phyloP scores from a whole-genome alignment of 768 basidiomycete species.

The Butyriboletus loyo region DNA sequence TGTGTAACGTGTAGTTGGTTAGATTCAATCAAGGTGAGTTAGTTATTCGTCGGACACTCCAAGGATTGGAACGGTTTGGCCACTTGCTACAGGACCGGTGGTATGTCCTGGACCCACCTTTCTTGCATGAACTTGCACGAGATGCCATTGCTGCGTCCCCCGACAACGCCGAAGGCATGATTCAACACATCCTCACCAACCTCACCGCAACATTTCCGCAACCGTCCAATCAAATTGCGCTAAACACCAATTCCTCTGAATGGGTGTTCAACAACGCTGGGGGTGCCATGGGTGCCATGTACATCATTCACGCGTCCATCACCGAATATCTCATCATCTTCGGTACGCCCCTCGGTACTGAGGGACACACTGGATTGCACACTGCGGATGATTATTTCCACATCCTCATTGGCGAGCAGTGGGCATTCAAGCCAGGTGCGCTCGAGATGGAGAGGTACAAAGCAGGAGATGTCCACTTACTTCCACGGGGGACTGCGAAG shows the following conservation, averaged over 20 bases:
- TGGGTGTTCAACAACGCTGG: slow-evolving; percentile 98
- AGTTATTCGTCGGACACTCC: background rate
- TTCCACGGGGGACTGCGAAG: slow-evolving; percentile 81
- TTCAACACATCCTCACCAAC: slow-evolving; percentile 77
- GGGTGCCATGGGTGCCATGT: slow-evolving; percentile 98
- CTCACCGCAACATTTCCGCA: slow-evolving; percentile 71
- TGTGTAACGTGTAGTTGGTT: slow-evolving; percentile 45
- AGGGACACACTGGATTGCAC: slow-evolving; percentile 92
- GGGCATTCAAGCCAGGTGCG: slow-evolving; percentile 82
- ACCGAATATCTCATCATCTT: slow-evolving; percentile 98
- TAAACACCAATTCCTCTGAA: slow-evolving; percentile 59
- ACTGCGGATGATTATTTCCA: slow-evolving; percentile 98
- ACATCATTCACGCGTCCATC: slow-evolving; percentile 92
- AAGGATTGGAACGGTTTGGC: background rate
- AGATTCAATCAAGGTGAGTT: slow-evolving; percentile 62
- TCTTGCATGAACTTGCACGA: slow-evolving; percentile 70
- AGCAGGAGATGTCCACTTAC: slow-evolving; percentile 80
- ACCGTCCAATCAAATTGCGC: slow-evolving; percentile 47
- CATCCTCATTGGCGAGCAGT: slow-evolving; percentile 91
- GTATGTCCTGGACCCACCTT: slow-evolving; percentile 79
- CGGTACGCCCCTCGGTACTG: slow-evolving; percentile 94
- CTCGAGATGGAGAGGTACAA: slow-evolving; percentile 84
- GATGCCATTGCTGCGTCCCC: slow-evolving; percentile 67
- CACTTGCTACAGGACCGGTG: slow-evolving; percentile 59
- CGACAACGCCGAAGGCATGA: slow-evolving; percentile 67